These are phyloP conservation scores for Chrysoporthe deuterocubensis DNA, from an alignment of 2,329 filamentous ascomycete species.

Conservation along the genomic window DNA sequence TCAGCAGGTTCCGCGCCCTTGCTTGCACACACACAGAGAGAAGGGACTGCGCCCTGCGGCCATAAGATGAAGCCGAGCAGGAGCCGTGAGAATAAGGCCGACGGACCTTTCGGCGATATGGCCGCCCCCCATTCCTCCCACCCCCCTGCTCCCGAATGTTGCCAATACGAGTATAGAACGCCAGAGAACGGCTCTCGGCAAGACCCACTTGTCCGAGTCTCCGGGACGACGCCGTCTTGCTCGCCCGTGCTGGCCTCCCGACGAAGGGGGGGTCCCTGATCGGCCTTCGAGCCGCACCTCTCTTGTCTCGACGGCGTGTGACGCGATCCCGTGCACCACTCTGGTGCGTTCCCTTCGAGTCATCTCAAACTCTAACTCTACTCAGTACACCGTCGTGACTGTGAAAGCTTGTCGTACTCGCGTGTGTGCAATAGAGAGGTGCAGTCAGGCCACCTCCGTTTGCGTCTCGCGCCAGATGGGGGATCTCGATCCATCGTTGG, in stretches of 20 bases:
- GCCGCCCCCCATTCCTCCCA: neutral
- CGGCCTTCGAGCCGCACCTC: neutral
- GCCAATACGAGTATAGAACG: neutral
- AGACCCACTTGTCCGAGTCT: slow-evolving; percentile 13
- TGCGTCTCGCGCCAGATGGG: neutral
- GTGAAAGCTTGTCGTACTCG: too few relatives aligned
- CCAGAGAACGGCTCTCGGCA: slow-evolving; percentile 5
- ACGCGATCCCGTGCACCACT: neutral
- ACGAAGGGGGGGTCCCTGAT: neutral
- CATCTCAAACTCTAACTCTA: neutral
- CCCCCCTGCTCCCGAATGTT: too few relatives aligned
- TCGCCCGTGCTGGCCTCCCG: neutral
- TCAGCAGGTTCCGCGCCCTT: too few relatives aligned
- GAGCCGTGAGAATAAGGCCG: neutral
- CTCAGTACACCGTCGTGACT: too few relatives aligned
- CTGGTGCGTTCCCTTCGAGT: too few relatives aligned
- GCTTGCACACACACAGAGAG: too few relatives aligned
- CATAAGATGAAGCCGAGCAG: neutral
- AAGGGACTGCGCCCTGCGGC: too few relatives aligned
- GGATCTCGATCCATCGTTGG: neutral
- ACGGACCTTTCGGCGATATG: neutral
- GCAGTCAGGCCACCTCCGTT: neutral
- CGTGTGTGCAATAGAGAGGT: too few relatives aligned
- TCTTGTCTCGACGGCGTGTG: neutral
- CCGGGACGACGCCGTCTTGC: neutral